phyloP scores from a whole-genome alignment of 495 filamentous ascomycete genomes.

The Margaritispora aquatica region DNA sequence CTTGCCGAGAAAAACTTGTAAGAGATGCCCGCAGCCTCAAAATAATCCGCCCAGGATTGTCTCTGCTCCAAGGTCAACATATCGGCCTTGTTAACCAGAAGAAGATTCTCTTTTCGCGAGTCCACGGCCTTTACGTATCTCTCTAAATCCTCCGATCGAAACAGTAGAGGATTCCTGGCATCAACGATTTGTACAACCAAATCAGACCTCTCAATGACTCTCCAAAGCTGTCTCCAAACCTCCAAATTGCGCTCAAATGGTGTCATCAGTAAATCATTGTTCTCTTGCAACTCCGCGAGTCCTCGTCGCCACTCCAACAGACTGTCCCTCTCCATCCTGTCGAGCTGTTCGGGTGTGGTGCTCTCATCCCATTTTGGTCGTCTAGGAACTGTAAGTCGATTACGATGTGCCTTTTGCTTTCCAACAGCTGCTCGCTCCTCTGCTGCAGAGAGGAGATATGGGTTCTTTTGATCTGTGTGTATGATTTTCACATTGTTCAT shows the following conservation, averaged over 20 bases:
- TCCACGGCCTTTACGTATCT: slow-evolving; percentile 91
- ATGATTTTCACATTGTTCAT: slow-evolving; percentile 99
- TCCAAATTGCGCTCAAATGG: slow-evolving; percentile 97
- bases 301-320: slow-evolving; percentile 87
- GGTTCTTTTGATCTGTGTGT: slow-evolving; percentile 89
- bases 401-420: slow-evolving; percentile 76
- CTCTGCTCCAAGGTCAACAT: slow-evolving; percentile 93
- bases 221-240: slow-evolving; percentile 97
- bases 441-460: slow-evolving; percentile 81
- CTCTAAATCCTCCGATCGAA: slow-evolving; percentile 90
- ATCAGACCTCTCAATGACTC: slow-evolving; percentile 96
- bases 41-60: slow-evolving; percentile 81
- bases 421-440: slow-evolving; percentile 71
- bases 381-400: slow-evolving; percentile 79
- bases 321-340: slow-evolving; percentile 69
- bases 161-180: slow-evolving; percentile 89
- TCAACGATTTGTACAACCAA: slow-evolving; percentile 98
- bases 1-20: slow-evolving; percentile 96
- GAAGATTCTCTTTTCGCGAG: slow-evolving; percentile 78
- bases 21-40: slow-evolving; percentile 70
- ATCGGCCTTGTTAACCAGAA: slow-evolving; percentile 98
- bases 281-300: slow-evolving; percentile 86
- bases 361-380: slow-evolving; percentile 80
- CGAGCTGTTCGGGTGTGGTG: slow-evolving; percentile 79
- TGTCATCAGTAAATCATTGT: slow-evolving; percentile 91